Percentiles rank a stretch among this genome's conserved stretches.
These are phyloP conservation scores for Nothophoma quercina DNA, from an alignment of 2,329 filamentous ascomycete genomes.

Conservation along the genomic window DNA sequence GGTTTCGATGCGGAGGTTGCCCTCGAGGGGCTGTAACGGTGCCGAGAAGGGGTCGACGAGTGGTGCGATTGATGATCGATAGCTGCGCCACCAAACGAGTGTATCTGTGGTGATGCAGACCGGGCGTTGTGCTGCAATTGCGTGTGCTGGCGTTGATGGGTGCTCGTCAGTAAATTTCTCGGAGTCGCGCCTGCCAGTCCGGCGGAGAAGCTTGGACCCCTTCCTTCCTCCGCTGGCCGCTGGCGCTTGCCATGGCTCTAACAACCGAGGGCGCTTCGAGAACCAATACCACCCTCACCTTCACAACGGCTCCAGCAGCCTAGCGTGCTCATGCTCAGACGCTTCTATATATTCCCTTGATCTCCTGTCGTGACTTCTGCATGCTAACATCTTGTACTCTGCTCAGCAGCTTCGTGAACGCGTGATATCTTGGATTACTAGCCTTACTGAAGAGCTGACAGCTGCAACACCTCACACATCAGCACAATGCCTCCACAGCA, in stretches of 20 bases:
- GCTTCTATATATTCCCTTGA: slow-evolving; percentile 28
- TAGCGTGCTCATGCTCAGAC: slow-evolving; percentile 21
- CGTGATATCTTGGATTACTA: slow-evolving; percentile 13
- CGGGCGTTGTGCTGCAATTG: slow-evolving; percentile 31
- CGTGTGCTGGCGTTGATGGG: slow-evolving; percentile 26
- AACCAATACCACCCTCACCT: slow-evolving; percentile 15
- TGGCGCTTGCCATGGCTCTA: slow-evolving; percentile 28
- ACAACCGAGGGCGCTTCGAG: slow-evolving; percentile 44
- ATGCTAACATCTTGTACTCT: slow-evolving; percentile 19
- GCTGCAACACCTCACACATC: slow-evolving; percentile 5
- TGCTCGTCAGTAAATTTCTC: slow-evolving; percentile 40
- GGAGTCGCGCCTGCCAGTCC: slow-evolving; percentile 29
- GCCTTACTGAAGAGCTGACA: slow-evolving; percentile 18
- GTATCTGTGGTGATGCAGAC: slow-evolving; percentile 15
- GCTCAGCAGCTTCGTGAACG: slow-evolving; percentile 6
- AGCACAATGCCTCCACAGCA: slow-evolving; percentile 56
- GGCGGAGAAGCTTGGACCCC: slow-evolving; percentile 1
- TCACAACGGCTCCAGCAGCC: slow-evolving; percentile 14
- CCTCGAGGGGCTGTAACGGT: slow-evolving; percentile 39
- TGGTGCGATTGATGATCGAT: neutral
- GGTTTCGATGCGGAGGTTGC: slow-evolving; percentile 24
- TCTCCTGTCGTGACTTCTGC: slow-evolving; percentile 20
- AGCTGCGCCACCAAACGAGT: neutral
- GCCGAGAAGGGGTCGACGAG: neutral
- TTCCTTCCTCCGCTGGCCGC: slow-evolving; percentile 1